Evolutionary conservation across 2,329 filamentous ascomycete species (phyloP).

Genomic region (Cercospora zeae-maydis): DNA sequence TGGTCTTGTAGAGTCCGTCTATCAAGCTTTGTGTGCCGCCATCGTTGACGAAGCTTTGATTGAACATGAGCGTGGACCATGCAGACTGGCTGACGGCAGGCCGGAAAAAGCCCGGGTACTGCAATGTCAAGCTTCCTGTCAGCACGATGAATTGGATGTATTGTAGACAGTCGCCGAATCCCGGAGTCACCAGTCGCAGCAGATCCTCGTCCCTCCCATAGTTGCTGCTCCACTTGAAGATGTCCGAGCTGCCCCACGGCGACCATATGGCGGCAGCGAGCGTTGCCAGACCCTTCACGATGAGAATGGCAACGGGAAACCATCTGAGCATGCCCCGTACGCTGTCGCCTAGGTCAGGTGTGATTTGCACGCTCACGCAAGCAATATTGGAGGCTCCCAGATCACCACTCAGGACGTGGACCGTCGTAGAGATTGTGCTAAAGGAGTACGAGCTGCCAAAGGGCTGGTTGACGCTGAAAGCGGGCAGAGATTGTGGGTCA

Average conservation of each 20-base stretch:
- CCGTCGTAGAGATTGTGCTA: conserved; percentile 69
- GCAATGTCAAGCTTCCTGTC: conserved; percentile 79
- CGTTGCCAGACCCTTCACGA: conserved; percentile 78
- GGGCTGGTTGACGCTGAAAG: conserved; percentile 69
- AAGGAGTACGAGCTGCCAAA: conserved; percentile 84
- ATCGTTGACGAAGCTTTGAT: conserved; percentile 76
- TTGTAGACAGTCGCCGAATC: conserved; percentile 93
- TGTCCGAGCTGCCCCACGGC: conserved; percentile 86
- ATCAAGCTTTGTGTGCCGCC: conserved; percentile 64
- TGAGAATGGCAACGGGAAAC: conserved; percentile 71
- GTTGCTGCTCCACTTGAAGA: conserved; percentile 97
- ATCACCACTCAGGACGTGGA: conserved; percentile 75
- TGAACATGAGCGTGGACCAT: conserved; percentile 92
- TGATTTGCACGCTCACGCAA: conserved; percentile 78
- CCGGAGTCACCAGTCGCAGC: conserved; percentile 85
- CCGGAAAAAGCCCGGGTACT: conserved; percentile 92
- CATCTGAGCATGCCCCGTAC: conserved; percentile 69
- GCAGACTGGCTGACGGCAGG: conserved; percentile 81
- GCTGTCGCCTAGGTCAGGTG: conserved; percentile 71
- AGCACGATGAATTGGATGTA: conserved; percentile 92
- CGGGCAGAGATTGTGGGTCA: conserved; percentile 58
- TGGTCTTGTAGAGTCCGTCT: conserved; percentile 83
- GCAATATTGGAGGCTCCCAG: conserved; percentile 60
- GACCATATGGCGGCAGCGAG: conserved; percentile 81
- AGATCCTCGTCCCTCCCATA: conserved; percentile 92